Base-by-base conservation (phyloP, 176 grass and related monocot genomes). In the Musa beccarii region DNA sequence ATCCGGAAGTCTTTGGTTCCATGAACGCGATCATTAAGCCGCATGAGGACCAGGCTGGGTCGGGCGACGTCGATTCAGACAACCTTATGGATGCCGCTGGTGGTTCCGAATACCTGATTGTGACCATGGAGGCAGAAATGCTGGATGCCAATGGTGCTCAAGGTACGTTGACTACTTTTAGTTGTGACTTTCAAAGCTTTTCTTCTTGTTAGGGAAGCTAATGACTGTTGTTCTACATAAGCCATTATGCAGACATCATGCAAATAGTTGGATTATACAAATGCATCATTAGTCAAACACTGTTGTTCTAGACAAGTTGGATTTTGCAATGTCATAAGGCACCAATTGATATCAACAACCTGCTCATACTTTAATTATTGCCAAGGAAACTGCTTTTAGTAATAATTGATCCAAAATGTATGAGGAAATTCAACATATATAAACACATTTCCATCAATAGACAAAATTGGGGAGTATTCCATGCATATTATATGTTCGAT, bases 21-120 rank as follows among this genome's bases (percentile, higher is more conserved):
- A 93, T 98, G 82, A 88, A 91, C 76, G 88, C 95, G 1, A 76
- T 87, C 52, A 81, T 93, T 65, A 86, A 83, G 69, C 86, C 90
- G 10, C 84, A 89, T 57, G 95, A 90, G 72, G 84, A 85, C 49
- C 71, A 43, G 0, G 20, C 22, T 15, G 64, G 25, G 29, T 71
- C 43, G 69, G 69, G 26, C 15, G 75, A 84, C 75, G 59, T 5
- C 10, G 28, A 81, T 73, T 77, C 79, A 65, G 73, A 78, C 3
- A 49, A 75, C 65, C 70, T 63, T 61, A 52, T 65, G 43, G 86
- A 62, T 64, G 79, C 16, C 10, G 14, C 62, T 56, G 19, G 71
- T 54, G 12, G 21, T 19, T 61, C 49, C 2, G 74, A 71, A 61
- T 11, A 77, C 69, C 49, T 65, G 10, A 0, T 63, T 2, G 68